Evolutionary conservation across 208 protist species (phyloP).

Genomic region (Wallacemonas collosoma): DNA sequence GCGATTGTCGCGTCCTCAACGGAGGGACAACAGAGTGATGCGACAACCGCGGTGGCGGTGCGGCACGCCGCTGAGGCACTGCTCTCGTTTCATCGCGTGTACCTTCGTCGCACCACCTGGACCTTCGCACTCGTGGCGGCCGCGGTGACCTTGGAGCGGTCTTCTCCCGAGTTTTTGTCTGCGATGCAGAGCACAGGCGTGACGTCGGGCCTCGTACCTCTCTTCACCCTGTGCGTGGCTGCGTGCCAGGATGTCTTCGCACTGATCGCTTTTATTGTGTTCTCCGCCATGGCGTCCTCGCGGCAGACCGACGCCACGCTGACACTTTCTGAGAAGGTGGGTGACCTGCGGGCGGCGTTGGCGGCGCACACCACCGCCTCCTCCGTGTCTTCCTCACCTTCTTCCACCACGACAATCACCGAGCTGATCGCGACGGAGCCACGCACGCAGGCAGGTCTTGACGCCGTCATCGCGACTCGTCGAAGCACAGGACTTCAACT

Average conservation of each 20-base stretch:
- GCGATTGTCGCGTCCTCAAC: not conserved
- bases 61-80: conserved; percentile 11
- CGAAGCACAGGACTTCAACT: conserved; percentile 15
- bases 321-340: conserved; percentile 1
- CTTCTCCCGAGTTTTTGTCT: conserved; percentile 29
- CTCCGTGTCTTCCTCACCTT: not conserved
- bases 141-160: conserved; percentile 29
- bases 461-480: not conserved
- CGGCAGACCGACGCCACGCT: conserved; percentile 2
- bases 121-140: conserved; percentile 28
- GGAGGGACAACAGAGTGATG: not conserved
- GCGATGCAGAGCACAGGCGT: conserved; percentile 26
- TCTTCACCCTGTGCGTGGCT: conserved; percentile 27
- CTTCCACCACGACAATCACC: no score
- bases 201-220: conserved; percentile 17
- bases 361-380: not conserved
- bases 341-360: not conserved
- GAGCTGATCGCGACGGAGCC: not conserved
- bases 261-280: conserved; percentile 25
- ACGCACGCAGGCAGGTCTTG: not conserved
- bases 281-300: conserved; percentile 15
- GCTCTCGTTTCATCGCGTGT: conserved; percentile 5
- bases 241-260: conserved; percentile 29
- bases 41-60: not conserved
- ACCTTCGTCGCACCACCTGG: conserved; percentile 20